Conservation (phyloP, 192 early-diverging fungal genomes). For the Podila horticola region DNA sequence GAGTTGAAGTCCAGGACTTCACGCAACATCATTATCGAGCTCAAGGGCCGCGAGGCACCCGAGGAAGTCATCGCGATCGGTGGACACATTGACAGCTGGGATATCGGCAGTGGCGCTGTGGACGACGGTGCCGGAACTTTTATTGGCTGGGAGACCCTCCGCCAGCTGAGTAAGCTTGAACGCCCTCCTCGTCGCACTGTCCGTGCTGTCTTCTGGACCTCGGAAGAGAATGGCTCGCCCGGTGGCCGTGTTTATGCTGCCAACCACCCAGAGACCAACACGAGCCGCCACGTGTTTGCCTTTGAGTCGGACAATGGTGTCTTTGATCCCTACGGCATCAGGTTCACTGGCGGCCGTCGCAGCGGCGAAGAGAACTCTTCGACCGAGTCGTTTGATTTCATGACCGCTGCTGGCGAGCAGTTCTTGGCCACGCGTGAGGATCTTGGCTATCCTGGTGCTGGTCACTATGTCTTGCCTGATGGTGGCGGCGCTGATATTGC, state of each 20-base stretch:
- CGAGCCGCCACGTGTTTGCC: slow-evolving; percentile 61
- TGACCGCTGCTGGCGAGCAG: slow-evolving; percentile 24
- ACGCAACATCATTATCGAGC: slow-evolving; percentile 65
- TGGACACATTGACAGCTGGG: slow-evolving; percentile 64
- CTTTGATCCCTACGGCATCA: slow-evolving; percentile 70
- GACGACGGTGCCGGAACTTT: slow-evolving; percentile 71
- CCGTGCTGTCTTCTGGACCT: slow-evolving; percentile 70
- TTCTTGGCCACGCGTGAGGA: slow-evolving; percentile 53
- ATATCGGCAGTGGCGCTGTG: slow-evolving; percentile 64
- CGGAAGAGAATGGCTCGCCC: slow-evolving; percentile 66
- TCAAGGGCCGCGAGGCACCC: slow-evolving; percentile 57
- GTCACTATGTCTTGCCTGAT: slow-evolving; percentile 50
- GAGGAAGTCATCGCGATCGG: slow-evolving; percentile 65
- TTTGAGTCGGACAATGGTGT: slow-evolving; percentile 71
- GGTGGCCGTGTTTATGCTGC: slow-evolving; percentile 64
- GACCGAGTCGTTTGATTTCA: slow-evolving; percentile 35
- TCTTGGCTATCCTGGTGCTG: slow-evolving; percentile 47
- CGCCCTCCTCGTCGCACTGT: slow-evolving; percentile 61
- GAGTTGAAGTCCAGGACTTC: slow-evolving; percentile 53
- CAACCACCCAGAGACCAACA: slow-evolving; percentile 46
- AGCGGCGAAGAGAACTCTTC: slow-evolving; percentile 1
- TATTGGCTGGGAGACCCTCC: slow-evolving; percentile 53
- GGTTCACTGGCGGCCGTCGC: slow-evolving; percentile 42
- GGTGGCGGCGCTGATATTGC: slow-evolving; percentile 64
- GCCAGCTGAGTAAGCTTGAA: slow-evolving; percentile 30